These are phyloP conservation scores for Candida anglica DNA, from an alignment of 805 yeast genomes.

Conservation along the genomic window DNA sequence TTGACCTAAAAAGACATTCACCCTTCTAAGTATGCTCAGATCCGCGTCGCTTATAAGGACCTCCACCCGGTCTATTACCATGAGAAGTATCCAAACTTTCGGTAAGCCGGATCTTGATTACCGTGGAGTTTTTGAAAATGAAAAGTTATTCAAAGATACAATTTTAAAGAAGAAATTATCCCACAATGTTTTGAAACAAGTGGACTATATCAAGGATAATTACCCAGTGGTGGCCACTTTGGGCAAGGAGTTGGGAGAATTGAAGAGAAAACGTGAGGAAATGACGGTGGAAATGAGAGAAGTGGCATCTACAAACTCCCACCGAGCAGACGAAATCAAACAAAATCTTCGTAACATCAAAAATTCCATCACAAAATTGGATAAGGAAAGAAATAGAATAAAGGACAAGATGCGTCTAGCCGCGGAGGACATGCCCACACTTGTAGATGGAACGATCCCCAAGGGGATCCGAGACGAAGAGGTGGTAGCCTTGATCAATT, in stretches of 20 bases:
- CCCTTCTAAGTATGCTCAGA: no score
- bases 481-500: conserved; percentile 52
- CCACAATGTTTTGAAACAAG: conserved; percentile 7
- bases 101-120: conserved; percentile 31
- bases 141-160: conserved; percentile 19
- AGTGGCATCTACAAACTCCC: no score
- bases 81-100: conserved; percentile 12
- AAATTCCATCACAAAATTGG: conserved; percentile 25
- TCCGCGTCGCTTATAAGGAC: no score
- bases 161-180: conserved; percentile 27
- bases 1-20: no score
- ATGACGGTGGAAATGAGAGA: conserved; percentile 12
- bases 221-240: conserved; percentile 10
- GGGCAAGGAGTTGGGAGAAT: conserved; percentile 9
- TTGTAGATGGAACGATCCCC: conserved; percentile 46
- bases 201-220: conserved; percentile 10
- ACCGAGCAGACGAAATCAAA: no score
- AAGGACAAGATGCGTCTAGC: conserved; percentile 33
- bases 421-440: conserved; percentile 61
- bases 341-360: no score
- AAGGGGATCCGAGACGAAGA: conserved; percentile 34
- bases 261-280: conserved; percentile 16
- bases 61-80: background rate
- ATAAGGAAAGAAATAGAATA: conserved; percentile 16
- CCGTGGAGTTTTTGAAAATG: conserved; percentile 21